Evolutionary conservation across 2,329 filamentous ascomycete species (phyloP).

Genomic region (Paracamarosporium sp.): DNA sequence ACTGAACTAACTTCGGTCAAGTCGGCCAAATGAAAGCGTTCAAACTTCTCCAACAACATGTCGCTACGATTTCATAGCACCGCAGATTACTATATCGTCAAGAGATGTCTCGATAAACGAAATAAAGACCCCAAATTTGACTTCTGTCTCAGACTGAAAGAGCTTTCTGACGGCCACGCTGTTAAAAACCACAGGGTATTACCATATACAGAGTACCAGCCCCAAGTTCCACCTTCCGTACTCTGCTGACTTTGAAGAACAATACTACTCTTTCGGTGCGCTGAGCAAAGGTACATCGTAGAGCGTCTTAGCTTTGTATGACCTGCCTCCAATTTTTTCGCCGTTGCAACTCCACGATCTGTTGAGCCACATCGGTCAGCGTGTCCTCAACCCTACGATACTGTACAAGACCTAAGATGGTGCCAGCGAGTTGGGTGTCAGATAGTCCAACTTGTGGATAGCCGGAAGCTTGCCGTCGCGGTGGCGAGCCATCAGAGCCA

Average conservation of each 20-base stretch:
- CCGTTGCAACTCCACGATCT: slow-evolving; percentile 34
- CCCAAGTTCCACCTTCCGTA: neutral
- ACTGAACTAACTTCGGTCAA: neutral
- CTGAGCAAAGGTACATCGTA: neutral
- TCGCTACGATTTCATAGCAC: no score
- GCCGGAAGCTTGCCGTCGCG: slow-evolving; percentile 9
- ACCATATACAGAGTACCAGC: neutral
- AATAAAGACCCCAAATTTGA: neutral
- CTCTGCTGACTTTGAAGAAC: neutral
- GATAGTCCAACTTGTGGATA: slow-evolving; percentile 21
- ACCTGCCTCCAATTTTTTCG: slow-evolving; percentile 31
- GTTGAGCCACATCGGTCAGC: slow-evolving; percentile 25
- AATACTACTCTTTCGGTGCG: neutral
- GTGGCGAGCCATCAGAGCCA: slow-evolving; percentile 19
- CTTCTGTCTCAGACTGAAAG: neutral
- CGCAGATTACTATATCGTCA: neutral
- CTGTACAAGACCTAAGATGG: slow-evolving; percentile 27
- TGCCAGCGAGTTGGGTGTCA: slow-evolving; percentile 27
- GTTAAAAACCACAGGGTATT: neutral
- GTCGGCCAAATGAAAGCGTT: no score
- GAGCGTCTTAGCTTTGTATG: slow-evolving; percentile 23
- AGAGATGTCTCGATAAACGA: neutral
- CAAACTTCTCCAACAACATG: no score
- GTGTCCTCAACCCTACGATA: slow-evolving; percentile 33
- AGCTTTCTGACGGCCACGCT: neutral